phyloP scores from a whole-genome alignment of 2,329 filamentous ascomycete genomes.

The Plenodomus tracheiphilus region DNA sequence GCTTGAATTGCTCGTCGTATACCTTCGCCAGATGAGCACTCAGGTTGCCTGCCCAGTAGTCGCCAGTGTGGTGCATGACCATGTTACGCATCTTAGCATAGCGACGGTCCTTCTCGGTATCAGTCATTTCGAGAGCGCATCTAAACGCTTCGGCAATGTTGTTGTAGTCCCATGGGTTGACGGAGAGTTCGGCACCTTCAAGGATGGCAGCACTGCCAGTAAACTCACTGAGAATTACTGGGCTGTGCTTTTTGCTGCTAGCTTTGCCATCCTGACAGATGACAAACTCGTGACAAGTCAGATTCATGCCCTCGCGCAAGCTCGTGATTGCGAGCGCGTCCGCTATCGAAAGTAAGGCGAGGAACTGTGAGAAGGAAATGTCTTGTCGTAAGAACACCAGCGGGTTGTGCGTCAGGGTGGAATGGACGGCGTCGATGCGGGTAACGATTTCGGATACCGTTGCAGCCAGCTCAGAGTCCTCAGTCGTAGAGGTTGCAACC shows the following conservation, averaged over 20 bases:
- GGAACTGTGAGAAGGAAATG: constrained; percentile 87
- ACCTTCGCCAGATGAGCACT: constrained; percentile 70
- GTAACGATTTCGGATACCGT: constrained; percentile 93
- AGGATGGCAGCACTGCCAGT: constrained; percentile 90
- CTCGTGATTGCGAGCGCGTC: constrained; percentile 94
- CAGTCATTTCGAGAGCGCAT: constrained; percentile 76
- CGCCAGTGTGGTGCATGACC: constrained; percentile 80
- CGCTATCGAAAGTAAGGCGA: constrained; percentile 87
- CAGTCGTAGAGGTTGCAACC: constrained; percentile 86
- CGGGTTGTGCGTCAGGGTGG: constrained; percentile 88
- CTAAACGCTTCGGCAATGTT: constrained; percentile 86
- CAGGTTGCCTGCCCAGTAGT: constrained; percentile 82
- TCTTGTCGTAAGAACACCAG: constrained; percentile 94
- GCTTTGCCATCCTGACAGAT: constrained; percentile 86
- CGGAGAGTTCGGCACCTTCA: constrained; percentile 74
- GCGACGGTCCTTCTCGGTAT: constrained; percentile 71
- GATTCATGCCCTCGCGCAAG: constrained; percentile 94
- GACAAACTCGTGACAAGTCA: constrained; percentile 92
- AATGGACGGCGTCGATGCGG: constrained; percentile 88
- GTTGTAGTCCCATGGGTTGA: constrained; percentile 95
- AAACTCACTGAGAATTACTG: constrained; percentile 91
- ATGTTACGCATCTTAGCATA: constrained; percentile 75
- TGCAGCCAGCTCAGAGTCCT: constrained; percentile 84
- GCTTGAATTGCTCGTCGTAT: constrained; percentile 81
- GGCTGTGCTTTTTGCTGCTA: constrained; percentile 76